A percentile compares a stretch with the other conserved stretches of the same genome.
phyloP scores from a whole-genome alignment of 495 filamentous ascomycete species.

The Glutinoglossum americanum region DNA sequence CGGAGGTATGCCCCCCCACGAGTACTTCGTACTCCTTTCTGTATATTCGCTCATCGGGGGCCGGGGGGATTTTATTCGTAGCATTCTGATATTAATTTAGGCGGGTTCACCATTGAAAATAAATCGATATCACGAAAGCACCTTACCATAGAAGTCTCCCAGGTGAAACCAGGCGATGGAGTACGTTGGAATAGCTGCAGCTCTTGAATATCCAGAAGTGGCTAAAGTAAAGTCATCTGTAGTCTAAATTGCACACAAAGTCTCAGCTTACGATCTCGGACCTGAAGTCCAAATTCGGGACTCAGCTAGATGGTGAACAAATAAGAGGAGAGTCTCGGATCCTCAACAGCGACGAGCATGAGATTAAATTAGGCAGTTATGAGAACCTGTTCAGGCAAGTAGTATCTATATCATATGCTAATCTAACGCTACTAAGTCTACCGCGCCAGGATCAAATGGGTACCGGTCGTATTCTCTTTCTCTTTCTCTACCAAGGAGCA shows the following conservation, averaged over 20 bases:
- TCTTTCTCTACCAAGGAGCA: constrained; percentile 58
- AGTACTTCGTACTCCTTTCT: neutral
- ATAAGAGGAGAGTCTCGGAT: constrained; percentile 33
- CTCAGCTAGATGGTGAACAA: constrained; percentile 47
- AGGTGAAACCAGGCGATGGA: constrained; percentile 43
- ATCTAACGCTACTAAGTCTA: constrained; percentile 1
- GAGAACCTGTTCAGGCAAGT: constrained; percentile 27
- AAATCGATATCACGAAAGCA: constrained; percentile 80
- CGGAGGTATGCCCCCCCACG: constrained; percentile 15
- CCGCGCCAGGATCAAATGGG: constrained; percentile 48
- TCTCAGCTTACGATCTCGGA: constrained; percentile 45
- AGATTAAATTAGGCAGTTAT: constrained; percentile 44
- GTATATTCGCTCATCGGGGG: neutral
- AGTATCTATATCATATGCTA: constrained; percentile 5
- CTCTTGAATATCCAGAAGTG: neutral
- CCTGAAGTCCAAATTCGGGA: constrained; percentile 58
- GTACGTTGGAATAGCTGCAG: constrained; percentile 22
- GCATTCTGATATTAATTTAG: constrained; percentile 9
- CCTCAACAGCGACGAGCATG: constrained; percentile 34
- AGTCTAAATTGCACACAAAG: constrained; percentile 37
- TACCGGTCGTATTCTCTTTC: constrained; percentile 59
- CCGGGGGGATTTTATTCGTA: neutral
- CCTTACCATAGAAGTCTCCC: constrained; percentile 49
- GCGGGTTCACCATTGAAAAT: constrained; percentile 36
- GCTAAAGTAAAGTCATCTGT: neutral